Evolutionary conservation across 768 basidiomycete species (phyloP).

Genomic region (Leccinum fibrillosum): DNA sequence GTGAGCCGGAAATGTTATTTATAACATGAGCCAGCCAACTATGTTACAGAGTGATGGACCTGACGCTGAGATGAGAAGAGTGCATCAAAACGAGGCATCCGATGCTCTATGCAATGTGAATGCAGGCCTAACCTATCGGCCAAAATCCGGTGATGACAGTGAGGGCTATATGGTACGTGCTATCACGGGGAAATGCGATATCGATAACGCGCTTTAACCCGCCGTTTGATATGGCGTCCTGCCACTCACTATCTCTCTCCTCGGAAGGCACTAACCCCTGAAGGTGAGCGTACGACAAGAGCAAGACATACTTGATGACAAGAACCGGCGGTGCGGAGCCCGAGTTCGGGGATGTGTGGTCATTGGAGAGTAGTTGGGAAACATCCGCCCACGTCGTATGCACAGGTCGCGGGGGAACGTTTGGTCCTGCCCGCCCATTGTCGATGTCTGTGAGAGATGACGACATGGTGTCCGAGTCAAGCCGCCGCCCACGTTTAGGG

Average conservation of each 20-base stretch:
- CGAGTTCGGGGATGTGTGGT: constrained; percentile 5
- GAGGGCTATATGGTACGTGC: constrained; percentile 28
- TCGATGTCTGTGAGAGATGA: constrained; percentile 9
- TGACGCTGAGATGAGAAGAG: background rate
- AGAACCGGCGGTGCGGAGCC: constrained; percentile 8
- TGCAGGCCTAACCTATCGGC: background rate
- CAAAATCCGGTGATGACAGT: constrained; percentile 17
- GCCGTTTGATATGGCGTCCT: constrained; percentile 23
- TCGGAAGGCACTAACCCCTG: constrained; percentile 24
- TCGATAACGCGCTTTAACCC: constrained; percentile 26
- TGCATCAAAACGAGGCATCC: background rate
- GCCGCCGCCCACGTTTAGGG: constrained; percentile 20
- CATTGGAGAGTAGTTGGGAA: constrained; percentile 22
- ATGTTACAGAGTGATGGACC: background rate
- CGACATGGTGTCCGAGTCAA: constrained; percentile 3
- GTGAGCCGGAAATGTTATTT: background rate
- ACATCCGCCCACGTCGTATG: constrained; percentile 26
- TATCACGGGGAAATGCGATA: constrained; percentile 23
- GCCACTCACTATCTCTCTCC: constrained; percentile 37
- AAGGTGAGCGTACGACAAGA: constrained; percentile 38
- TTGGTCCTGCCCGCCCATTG: constrained; percentile 17
- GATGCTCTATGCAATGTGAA: background rate
- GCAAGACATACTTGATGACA: constrained; percentile 37
- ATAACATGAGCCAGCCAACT: background rate
- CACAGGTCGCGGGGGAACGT: constrained; percentile 25